A percentile compares a stretch with the other conserved stretches of the same genome.
Conservation (phyloP, 345 rosid genomes). For the Gossypium ekmanianum region DNA sequence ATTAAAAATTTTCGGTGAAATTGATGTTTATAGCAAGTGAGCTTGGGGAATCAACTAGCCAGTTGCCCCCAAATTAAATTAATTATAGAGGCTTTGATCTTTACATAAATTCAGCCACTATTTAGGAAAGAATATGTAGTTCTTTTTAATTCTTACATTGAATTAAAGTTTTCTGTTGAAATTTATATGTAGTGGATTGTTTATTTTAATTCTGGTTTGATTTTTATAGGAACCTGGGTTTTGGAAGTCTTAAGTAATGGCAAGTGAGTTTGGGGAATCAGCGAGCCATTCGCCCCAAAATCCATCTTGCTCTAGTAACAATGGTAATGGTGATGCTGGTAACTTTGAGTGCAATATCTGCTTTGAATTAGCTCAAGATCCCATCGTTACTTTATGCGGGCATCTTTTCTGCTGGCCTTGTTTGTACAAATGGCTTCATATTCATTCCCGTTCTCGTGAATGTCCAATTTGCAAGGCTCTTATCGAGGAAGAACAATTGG, state of each 20-base stretch:
- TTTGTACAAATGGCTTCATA: constrained; percentile 87
- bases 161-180: not conserved
- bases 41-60: no score
- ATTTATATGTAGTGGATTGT: not conserved
- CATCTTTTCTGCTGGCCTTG: constrained; percentile 99
- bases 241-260: constrained; percentile 38
- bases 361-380: constrained; percentile 97
- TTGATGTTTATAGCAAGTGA: no score
- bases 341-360: constrained; percentile 95
- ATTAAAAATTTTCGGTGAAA: no score
- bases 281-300: constrained; percentile 53
- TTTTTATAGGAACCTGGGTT: constrained; percentile 24
- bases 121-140: not conserved
- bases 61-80: not conserved
- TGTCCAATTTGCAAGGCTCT: constrained; percentile 94
- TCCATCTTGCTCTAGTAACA: constrained; percentile 56
- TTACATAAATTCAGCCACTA: not conserved
- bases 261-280: constrained; percentile 61
- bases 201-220: constrained; percentile 10
- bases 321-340: constrained; percentile 59
- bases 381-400: constrained; percentile 92
- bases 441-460: constrained; percentile 66
- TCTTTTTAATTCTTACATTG: not conserved
- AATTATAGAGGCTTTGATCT: not conserved
- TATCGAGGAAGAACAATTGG: constrained; percentile 78